Evolutionary conservation across 306 rosid species (phyloP).

Genomic region (Neltuma alba): DNA sequence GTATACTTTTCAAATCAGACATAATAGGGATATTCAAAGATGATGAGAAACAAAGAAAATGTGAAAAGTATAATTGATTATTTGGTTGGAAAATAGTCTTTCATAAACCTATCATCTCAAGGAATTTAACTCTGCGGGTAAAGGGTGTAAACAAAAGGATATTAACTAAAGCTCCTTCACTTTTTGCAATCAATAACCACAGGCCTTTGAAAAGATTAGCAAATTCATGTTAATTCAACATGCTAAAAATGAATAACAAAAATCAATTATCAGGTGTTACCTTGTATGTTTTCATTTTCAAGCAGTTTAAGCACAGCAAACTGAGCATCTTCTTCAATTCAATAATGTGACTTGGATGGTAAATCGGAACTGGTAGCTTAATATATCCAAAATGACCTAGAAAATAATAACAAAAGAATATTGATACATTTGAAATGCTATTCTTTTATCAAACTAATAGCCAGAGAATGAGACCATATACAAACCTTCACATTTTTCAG

Average conservation of each 20-base stretch:
- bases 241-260: neutral
- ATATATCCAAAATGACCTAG: slow-evolving; percentile 94
- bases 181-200: neutral
- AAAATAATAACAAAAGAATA: slow-evolving; percentile 27
- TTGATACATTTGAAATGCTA: slow-evolving; percentile 7
- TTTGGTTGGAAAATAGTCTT: slow-evolving; percentile 7
- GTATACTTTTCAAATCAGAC: neutral
- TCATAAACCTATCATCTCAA: neutral
- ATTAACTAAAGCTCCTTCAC: neutral
- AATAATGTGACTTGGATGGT: slow-evolving; percentile 81
- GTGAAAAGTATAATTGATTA: neutral
- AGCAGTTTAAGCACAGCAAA: slow-evolving; percentile 75
- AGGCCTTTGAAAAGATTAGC: slow-evolving; percentile 9
- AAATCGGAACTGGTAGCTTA: slow-evolving; percentile 82
- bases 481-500: slow-evolving; percentile 89
- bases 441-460: slow-evolving; percentile 11
- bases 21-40: neutral
- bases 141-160: neutral
- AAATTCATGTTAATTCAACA: neutral
- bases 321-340: slow-evolving; percentile 74
- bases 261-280: slow-evolving; percentile 44
- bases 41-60: slow-evolving; percentile 6
- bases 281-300: slow-evolving; percentile 74
- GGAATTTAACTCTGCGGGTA: neutral
- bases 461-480: slow-evolving; percentile 28